Base-by-base conservation (phyloP, 768 basidiomycete genomes). In the Thelephora aurantiotincta region DNA sequence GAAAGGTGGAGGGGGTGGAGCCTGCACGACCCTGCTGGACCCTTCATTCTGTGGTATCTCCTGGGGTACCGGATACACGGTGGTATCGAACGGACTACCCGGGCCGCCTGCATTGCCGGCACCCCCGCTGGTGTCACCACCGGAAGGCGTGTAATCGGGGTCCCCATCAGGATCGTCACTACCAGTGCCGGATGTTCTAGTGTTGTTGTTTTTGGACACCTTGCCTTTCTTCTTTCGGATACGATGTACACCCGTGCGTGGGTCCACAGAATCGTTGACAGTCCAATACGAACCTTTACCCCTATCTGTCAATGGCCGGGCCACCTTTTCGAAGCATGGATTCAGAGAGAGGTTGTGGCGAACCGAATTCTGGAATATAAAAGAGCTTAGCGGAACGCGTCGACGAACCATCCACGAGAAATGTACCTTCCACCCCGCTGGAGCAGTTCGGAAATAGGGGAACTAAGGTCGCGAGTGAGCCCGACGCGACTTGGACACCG, bases 221-320 rank as follows among this genome's bases (percentile, higher is more conserved):
- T 86, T 82, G 38, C 73, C 71, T 58, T 88, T 86, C 72, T 89
- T 90, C 67, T 90, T 90, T 58, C 88, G 81, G 47, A 89, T 74
- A 20, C 88, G 79, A 58, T 91, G 88, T 30, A 90, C 88, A 33
- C 88, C 88, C 2, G 88, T 89, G 35, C 86, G 82, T 44, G 86
- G 86, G 57, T 90, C 86, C 38, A 90, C 84, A 55, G 84, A 83
- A 56, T 90, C 86, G 56, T 90, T 88, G 52, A 91, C 88, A 0
- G 86, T 89, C 88, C 88, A 91, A 58, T 90, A 91, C 0, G 85
- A 89, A 18, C 88, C 88, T 58, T 91, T 91, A 46, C 88, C 88
- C 45, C 88, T 80, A 57, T 91, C 88, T 5, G 88, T 91, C 54
- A 91, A 74, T 11, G 88, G 88, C n/a, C 88, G 82, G 2, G 88